A percentile compares a stretch with the other conserved stretches of the same genome.
Conservation (phyloP, 345 rosid genomes). For the Punica granatum region DNA sequence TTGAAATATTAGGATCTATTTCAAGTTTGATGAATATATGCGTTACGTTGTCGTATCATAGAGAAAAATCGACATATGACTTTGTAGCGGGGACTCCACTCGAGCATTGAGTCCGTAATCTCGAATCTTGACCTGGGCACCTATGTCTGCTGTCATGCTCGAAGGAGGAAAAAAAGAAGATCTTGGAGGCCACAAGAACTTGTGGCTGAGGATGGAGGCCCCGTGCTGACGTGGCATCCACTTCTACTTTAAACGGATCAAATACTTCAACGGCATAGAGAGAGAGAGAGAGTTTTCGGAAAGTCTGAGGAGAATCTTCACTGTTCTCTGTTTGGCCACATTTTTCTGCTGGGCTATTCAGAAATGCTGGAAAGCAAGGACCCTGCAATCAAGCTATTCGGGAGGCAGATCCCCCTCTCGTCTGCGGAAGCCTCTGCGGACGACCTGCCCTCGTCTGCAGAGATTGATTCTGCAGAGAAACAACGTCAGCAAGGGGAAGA, state of each 20-base stretch:
- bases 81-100: too few species aligned
- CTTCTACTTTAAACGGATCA: constrained; percentile 52
- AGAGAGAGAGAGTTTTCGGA: background rate
- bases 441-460: constrained; percentile 10
- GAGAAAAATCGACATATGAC: too few species aligned
- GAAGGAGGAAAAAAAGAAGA: constrained; percentile 21
- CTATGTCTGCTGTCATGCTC: too few species aligned
- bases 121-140: too few species aligned
- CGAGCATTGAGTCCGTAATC: too few species aligned
- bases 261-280: constrained; percentile 13
- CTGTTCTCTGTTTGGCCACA: background rate
- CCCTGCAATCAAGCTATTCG: constrained; percentile 73
- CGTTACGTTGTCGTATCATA: too few species aligned
- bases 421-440: constrained; percentile 10
- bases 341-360: constrained; percentile 23
- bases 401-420: constrained; percentile 52
- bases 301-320: background rate
- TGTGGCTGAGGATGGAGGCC: constrained; percentile 72
- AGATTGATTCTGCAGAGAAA: constrained; percentile 11
- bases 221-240: constrained; percentile 65
- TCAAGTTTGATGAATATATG: too few species aligned
- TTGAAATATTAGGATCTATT: too few species aligned
- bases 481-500: constrained; percentile 6
- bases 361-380: constrained; percentile 30
- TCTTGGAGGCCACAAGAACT: constrained; percentile 66